These are phyloP conservation scores for Talaromyces rugulosus DNA, from an alignment of 2,329 filamentous ascomycete genomes.

Conservation along the genomic window DNA sequence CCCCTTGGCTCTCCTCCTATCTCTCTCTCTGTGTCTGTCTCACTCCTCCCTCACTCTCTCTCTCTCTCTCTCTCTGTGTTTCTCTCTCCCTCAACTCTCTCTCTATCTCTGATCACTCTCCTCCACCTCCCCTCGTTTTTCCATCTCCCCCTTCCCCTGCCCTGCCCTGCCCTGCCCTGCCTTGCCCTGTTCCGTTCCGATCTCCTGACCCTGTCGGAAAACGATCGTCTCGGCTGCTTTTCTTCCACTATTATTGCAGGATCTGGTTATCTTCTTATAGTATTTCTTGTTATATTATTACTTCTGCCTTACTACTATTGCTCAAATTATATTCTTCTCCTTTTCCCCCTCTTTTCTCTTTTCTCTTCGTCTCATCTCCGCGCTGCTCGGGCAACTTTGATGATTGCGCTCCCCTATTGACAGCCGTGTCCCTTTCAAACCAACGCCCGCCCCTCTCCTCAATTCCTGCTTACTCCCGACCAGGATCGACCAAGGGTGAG, in stretches of 20 bases:
- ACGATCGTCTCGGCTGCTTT: neutral
- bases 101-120: neutral
- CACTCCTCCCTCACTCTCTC: neutral
- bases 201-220: neutral
- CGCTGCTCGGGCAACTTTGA: neutral
- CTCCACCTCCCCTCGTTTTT: neutral
- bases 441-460: neutral
- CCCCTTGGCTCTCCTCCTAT: neutral
- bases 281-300: neutral
- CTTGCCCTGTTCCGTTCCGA: neutral
- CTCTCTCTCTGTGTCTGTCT: neutral
- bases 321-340: neutral
- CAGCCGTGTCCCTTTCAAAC: neutral
- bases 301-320: neutral
- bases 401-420: neutral
- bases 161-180: neutral
- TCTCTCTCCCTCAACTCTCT: neutral
- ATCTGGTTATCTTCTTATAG: neutral
- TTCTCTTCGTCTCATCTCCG: neutral
- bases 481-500: neutral
- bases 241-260: neutral
- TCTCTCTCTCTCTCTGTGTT: neutral
- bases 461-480: neutral
- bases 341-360: neutral
- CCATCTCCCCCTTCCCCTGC: neutral